Conservation (phyloP, 257 asterid species). For the Ocimum tenuiflorum region DNA sequence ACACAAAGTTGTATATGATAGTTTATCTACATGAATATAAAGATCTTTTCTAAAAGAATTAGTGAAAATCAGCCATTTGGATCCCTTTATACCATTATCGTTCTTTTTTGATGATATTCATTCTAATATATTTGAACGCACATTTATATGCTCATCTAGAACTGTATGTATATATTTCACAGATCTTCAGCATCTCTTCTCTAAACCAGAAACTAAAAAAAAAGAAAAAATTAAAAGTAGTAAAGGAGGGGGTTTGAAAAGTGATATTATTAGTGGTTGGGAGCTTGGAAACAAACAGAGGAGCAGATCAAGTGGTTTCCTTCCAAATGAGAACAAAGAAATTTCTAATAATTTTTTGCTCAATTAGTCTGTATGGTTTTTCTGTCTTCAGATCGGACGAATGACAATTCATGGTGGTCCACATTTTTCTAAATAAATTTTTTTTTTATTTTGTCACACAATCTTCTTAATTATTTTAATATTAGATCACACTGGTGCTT, state of each 20-base stretch:
- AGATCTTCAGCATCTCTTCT: no score
- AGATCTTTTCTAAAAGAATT: no score
- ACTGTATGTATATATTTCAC: no score
- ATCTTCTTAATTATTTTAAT: constrained; percentile 20
- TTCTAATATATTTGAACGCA: no score
- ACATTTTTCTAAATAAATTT: background rate
- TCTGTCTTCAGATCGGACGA: constrained; percentile 48
- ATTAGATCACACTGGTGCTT: constrained; percentile 4
- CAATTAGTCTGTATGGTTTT: constrained; percentile 22
- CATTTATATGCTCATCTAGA: no score
- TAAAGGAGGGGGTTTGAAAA: background rate
- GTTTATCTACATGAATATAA: no score
- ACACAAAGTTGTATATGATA: no score
- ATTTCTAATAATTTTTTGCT: no score
- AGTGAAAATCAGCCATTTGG: no score
- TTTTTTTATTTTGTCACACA: constrained; percentile 17
- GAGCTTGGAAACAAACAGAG: constrained; percentile 27
- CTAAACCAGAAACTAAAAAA: no score
- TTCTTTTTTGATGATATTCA: no score
- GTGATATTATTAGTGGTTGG: constrained; percentile 37
- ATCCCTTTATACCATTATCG: no score
- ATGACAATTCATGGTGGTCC: constrained; percentile 49
- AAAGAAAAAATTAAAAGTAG: background rate
- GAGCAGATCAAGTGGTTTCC: constrained; percentile 22
- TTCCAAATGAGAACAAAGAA: constrained; percentile 21